Conservation (phyloP, 1,139 yeast genomes). For the Trichomonascaceae sp. region DNA sequence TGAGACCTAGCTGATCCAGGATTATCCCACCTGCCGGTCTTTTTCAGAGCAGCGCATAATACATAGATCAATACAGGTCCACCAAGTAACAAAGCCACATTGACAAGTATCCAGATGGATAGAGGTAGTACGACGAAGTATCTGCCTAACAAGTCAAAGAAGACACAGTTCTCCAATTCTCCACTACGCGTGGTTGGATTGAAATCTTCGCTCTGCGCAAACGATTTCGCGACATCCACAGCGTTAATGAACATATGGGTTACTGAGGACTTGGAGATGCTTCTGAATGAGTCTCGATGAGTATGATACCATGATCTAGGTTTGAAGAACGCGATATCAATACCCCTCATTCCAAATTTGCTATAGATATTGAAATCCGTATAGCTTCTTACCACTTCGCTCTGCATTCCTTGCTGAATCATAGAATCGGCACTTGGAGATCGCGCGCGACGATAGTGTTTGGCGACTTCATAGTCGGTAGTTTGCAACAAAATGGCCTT, state of each 20-base stretch:
- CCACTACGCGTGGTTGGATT: conserved; percentile 25
- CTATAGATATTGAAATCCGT: conserved; percentile 78
- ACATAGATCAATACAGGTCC: conserved; percentile 51
- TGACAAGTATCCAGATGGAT: conserved; percentile 41
- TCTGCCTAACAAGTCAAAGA: conserved; percentile 53
- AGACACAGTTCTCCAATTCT: conserved; percentile 44
- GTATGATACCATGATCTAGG: conserved; percentile 87
- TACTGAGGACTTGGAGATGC: conserved; percentile 57
- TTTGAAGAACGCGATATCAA: conserved; percentile 68
- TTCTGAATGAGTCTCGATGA: conserved; percentile 58
- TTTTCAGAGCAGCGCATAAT: conserved; percentile 35
- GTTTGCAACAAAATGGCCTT: conserved; percentile 78
- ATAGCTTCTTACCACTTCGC: conserved; percentile 67
- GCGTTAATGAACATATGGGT: conserved; percentile 80
- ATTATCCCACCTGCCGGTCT: conserved; percentile 18
- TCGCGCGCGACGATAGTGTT: conserved; percentile 43
- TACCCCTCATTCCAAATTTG: conserved; percentile 66
- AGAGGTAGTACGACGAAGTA: conserved; percentile 51
- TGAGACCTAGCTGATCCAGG: conserved; percentile 53
- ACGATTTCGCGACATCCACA: conserved; percentile 48
- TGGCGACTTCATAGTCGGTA: conserved; percentile 68
- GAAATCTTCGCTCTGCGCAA: conserved; percentile 37
- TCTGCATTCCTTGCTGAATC: conserved; percentile 76
- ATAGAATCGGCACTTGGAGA: conserved; percentile 74
- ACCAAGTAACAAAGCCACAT: conserved; percentile 45